Percentiles rank a stretch among this genome's conserved stretches.
Evolutionary conservation across 176 grass and related monocot species (phyloP).

Genomic region (Carex littledalei): DNA sequence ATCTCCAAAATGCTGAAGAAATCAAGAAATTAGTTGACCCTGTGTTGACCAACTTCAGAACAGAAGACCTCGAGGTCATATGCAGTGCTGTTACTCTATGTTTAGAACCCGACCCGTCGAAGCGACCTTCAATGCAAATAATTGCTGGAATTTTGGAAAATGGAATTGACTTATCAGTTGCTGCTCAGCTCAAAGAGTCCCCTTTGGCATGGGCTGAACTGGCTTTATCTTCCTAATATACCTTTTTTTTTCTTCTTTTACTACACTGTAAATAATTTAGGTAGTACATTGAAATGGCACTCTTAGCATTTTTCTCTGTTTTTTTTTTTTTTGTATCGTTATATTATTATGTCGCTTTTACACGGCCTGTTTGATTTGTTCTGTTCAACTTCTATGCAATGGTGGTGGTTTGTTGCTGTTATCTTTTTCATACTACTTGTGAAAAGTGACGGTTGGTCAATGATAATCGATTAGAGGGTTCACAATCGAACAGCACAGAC

Average conservation of each 20-base stretch:
- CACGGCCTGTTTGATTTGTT: background rate
- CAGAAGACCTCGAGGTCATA: conserved; percentile 51
- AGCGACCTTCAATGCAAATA: conserved; percentile 89
- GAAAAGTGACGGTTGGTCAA: background rate
- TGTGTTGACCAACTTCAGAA: conserved; percentile 37
- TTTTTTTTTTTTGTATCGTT: background rate
- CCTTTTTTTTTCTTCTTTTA: background rate
- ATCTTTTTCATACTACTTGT: background rate
- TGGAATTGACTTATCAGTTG: conserved; percentile 54
- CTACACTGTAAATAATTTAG: conserved; percentile 24
- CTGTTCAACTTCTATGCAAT: background rate
- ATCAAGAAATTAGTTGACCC: conserved; percentile 70
- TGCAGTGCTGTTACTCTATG: conserved; percentile 85
- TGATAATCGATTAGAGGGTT: background rate
- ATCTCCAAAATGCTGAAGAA: conserved; percentile 77
- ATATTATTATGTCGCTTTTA: conserved; percentile 1
- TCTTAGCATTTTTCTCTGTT: background rate
- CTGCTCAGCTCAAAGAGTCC: conserved; percentile 74
- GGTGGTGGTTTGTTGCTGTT: background rate
- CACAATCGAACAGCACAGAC: background rate
- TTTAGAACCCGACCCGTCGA: conserved; percentile 71
- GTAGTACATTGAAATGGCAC: background rate
- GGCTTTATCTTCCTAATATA: conserved; percentile 54
- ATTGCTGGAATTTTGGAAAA: conserved; percentile 69
- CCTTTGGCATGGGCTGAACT: conserved; percentile 82